Evolutionary conservation across 192 early-diverging fungal species (phyloP), one percentile per base, ranked within the genome.

Genomic region (Allomyces arbusculus): DNA sequence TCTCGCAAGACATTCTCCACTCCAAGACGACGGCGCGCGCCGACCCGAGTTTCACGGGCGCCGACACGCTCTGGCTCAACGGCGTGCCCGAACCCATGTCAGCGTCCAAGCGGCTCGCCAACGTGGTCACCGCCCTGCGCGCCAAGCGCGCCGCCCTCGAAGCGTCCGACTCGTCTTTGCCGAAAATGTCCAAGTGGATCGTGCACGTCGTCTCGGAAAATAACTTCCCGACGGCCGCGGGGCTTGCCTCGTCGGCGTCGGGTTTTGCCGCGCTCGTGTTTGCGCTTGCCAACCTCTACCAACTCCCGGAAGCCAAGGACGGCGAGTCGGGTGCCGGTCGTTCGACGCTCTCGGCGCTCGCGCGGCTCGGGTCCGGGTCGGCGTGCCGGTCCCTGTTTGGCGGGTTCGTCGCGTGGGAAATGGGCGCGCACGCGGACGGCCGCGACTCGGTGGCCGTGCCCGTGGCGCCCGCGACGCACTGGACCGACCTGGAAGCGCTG

Each of bases 181-280:
- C 67, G 40, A 10, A 12, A 10, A 66, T 96, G 44, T 84, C 91
- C 0, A 66, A 68, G 33, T 85, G 80, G 71, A 64, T 74, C n/a
- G 72, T 97, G 63, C 91, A 91, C 68, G 84, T 99, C 61, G 87
- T 85, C 71, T 96, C 94, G n/a, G 89, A 87, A 68, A 99, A 99
- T 84, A 99, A 97, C 78, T 99, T 99, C 78, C 96, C 96, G 22
- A 99, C 96, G 8, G 96, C 96, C 24, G 96, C 96, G 1, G 96
- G 96, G 10, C 79, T 99, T 26, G 96, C 96, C 10, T 97, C 95
- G 61, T 93, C 91, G 10, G 96, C 96, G 14, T 90, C 90, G 24
- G 96, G 96, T 7, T 94, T 92, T 45, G 95, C 96, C 25, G 90
- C 89, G 68, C 77, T 99, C 63, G 91, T 92, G 26, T 91, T 84